phyloP scores from a whole-genome alignment of 2,329 filamentous ascomycete species.

The Trichoderma sp. region DNA sequence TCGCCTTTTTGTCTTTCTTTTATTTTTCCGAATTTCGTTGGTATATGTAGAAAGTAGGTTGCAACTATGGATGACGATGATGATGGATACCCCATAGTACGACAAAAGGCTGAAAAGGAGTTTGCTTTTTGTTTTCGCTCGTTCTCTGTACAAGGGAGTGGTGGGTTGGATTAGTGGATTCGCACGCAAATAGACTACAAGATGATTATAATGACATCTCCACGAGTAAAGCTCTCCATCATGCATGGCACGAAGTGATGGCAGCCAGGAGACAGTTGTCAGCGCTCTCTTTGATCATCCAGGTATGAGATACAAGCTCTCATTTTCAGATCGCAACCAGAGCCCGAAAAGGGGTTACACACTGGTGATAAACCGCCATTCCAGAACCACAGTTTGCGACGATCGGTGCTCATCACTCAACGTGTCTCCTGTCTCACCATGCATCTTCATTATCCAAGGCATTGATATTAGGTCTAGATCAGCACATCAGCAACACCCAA shows the following conservation, averaged over 20 bases:
- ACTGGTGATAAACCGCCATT: constrained; percentile 35
- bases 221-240: neutral
- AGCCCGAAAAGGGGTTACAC: constrained; percentile 43
- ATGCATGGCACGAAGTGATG: neutral
- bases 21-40: neutral
- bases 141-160: neutral
- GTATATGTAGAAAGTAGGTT: neutral
- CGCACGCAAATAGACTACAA: neutral
- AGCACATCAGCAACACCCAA: neutral
- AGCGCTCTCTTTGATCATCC: constrained; percentile 61
- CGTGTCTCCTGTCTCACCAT: constrained; percentile 31
- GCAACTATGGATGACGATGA: constrained; percentile 8
- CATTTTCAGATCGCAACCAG: constrained; percentile 43
- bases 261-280: constrained; percentile 33
- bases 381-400: constrained; percentile 33
- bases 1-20: neutral
- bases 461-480: neutral
- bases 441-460: neutral
- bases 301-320: constrained; percentile 28
- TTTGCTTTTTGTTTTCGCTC: neutral
- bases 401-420: constrained; percentile 53
- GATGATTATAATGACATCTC: neutral
- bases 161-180: neutral
- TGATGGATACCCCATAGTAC: neutral
- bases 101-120: neutral